Conservation (phyloP, 306 rosid species). For the Crataegus laevigata region DNA sequence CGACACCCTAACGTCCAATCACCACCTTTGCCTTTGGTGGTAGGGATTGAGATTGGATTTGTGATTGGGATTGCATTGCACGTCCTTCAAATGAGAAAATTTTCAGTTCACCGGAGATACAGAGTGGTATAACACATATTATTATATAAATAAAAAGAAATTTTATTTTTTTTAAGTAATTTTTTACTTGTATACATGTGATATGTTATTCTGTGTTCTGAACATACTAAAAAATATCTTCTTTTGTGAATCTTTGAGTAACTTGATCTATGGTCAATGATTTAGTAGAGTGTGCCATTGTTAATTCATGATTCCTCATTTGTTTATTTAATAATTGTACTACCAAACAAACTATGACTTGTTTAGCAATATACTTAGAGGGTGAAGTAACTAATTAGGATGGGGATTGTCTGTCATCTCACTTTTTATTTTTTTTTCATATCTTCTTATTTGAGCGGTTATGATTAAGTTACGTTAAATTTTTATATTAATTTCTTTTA, state of each 20-base stretch:
- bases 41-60: no score
- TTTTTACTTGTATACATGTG: no score
- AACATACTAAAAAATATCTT: no score
- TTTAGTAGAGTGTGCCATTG: neutral
- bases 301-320: neutral
- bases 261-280: neutral
- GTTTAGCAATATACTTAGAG: neutral
- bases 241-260: neutral
- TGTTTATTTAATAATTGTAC: neutral
- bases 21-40: neutral
- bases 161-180: no score
- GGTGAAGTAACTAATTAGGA: neutral
- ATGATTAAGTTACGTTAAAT: no score
- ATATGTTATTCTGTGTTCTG: fast-evolving
- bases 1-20: neutral
- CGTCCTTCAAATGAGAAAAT: neutral
- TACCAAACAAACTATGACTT: neutral
- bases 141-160: no score
- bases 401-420: no score
- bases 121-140: no score
- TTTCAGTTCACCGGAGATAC: no score
- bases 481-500: no score
- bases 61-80: neutral
- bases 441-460: no score
- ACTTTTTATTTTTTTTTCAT: no score